These are phyloP conservation scores for Notholithocarpus densiflorus DNA, from an alignment of 306 rosid genomes.

Conservation along the genomic window DNA sequence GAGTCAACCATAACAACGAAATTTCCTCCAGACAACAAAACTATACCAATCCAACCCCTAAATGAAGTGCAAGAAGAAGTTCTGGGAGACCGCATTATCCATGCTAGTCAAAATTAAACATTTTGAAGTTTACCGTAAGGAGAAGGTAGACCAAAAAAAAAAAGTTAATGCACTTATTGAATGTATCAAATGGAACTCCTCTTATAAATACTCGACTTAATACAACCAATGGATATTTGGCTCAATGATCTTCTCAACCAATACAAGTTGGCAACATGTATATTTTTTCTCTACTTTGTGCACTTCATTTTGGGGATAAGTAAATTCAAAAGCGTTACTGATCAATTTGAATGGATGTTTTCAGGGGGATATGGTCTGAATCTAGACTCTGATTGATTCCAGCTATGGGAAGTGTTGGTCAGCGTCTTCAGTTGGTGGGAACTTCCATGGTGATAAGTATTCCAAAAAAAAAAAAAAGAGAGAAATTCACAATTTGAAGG, in stretches of 20 bases:
- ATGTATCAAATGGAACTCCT: not conserved
- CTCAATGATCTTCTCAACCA: not conserved
- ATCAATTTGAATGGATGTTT: too few species aligned
- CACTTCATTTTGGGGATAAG: not conserved
- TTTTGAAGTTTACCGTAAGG: not conserved
- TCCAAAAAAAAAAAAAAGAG: too few species aligned
- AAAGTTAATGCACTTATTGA: not conserved
- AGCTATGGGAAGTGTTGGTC: too few species aligned
- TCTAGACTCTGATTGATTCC: too few species aligned
- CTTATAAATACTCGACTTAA: not conserved
- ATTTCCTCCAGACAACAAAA: not conserved
- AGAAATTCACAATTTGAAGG: slow-evolving; percentile 4
- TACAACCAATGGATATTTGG: not conserved
- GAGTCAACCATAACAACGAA: not conserved
- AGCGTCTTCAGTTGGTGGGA: too few species aligned
- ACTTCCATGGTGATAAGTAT: too few species aligned
- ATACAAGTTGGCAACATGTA: not conserved
- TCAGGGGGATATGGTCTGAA: too few species aligned
- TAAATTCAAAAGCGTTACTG: not conserved
- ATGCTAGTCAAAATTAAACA: not conserved
- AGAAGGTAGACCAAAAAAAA: not conserved
- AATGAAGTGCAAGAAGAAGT: not conserved
- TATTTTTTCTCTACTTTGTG: not conserved
- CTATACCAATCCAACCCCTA: not conserved
- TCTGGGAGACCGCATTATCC: not conserved